A percentile compares a stretch with the other conserved stretches of the same genome.
phyloP scores from a whole-genome alignment of 257 asterid species.

The Solanum chilense region DNA sequence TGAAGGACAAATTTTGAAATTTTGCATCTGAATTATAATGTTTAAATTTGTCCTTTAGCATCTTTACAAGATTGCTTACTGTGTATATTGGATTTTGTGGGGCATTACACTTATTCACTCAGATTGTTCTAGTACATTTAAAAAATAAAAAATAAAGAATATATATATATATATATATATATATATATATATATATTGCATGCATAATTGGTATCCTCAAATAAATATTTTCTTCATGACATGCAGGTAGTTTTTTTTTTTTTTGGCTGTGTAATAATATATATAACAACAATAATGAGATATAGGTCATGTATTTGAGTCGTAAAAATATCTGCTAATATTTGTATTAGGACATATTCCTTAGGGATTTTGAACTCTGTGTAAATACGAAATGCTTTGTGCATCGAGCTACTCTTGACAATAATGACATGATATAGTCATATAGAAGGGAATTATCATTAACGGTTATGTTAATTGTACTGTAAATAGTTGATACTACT shows the following conservation, averaged over 20 bases:
- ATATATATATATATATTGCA: background rate
- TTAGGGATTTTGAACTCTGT: background rate
- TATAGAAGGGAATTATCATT: background rate
- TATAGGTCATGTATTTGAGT: background rate
- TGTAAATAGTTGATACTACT: too few species aligned
- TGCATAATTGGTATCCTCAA: background rate
- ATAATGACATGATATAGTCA: background rate
- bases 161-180: too few species aligned
- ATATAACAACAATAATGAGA: background rate
- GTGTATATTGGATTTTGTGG: too few species aligned
- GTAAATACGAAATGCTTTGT: background rate
- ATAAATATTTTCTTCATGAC: background rate
- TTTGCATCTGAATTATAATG: too few species aligned
- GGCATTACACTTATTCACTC: too few species aligned
- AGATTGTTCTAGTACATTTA: too few species aligned
- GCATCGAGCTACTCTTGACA: rapidly evolving
- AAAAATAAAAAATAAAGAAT: too few species aligned
- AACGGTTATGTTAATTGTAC: background rate
- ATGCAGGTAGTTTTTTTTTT: background rate
- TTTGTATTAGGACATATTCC: background rate
- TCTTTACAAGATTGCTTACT: too few species aligned
- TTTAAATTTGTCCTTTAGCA: too few species aligned
- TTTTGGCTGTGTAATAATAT: background rate
- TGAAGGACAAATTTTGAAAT: too few species aligned
- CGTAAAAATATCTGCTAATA: background rate